Evolutionary conservation across 2,329 filamentous ascomycete species (phyloP).

Genomic region (Colletotrichum sp.): DNA sequence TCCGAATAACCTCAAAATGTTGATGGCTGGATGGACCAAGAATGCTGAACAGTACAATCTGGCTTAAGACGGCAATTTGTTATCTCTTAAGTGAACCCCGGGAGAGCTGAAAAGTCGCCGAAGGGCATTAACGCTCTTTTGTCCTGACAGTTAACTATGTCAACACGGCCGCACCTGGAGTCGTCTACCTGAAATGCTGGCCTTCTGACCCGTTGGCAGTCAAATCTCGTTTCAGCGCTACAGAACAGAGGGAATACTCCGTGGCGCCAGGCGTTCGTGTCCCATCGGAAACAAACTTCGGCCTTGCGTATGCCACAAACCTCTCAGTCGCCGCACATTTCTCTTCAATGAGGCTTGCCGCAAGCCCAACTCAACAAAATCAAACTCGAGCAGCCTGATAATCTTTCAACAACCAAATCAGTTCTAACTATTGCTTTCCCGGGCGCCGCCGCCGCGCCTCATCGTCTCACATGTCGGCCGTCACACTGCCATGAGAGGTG

Average conservation of each 20-base stretch:
- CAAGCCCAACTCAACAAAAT: background rate
- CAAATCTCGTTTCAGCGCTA: background rate
- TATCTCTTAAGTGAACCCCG: too few species aligned
- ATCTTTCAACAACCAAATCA: background rate
- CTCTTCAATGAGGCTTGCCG: background rate
- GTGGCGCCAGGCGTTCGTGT: background rate
- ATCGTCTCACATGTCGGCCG: background rate
- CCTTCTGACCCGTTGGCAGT: background rate
- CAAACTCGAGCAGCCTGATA: background rate
- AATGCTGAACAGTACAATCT: background rate
- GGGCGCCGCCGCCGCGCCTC: background rate
- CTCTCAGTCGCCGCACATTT: background rate
- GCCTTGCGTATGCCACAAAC: background rate
- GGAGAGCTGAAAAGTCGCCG: background rate
- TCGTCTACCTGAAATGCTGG: background rate
- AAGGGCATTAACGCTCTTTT: background rate
- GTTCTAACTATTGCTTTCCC: background rate
- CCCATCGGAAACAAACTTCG: background rate
- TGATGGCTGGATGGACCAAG: background rate
- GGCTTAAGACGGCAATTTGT: accelerated
- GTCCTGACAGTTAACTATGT: background rate
- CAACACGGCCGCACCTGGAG: background rate
- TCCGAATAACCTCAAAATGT: background rate
- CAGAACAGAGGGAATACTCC: background rate
- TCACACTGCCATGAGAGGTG: background rate